phyloP scores from a whole-genome alignment of 192 early-diverging fungal genomes.

The Entomortierella chlamydospora region DNA sequence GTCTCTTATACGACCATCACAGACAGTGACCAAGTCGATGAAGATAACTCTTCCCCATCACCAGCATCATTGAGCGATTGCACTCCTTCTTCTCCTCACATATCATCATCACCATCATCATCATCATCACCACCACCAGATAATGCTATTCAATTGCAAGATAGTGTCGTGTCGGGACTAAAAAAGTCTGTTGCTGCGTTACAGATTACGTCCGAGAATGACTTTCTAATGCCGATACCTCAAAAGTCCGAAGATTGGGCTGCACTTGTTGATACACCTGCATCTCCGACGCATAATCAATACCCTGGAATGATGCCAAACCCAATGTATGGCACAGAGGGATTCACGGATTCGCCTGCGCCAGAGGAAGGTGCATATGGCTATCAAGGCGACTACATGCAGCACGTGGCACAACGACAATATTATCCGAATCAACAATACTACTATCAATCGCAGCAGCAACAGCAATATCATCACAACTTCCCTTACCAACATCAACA shows the following conservation, averaged over 20 bases:
- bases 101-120: constrained; percentile 4
- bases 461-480: constrained; percentile 1
- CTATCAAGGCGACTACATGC: constrained; percentile 22
- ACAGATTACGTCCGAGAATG: background rate
- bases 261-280: constrained; percentile 33
- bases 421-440: background rate
- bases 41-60: background rate
- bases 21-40: background rate
- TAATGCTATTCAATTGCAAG: constrained; percentile 1
- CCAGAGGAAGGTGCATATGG: constrained; percentile 14
- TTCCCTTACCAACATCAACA: constrained; percentile 7
- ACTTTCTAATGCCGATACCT: constrained; percentile 16
- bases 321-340: background rate
- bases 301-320: constrained; percentile 4
- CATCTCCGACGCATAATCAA: constrained; percentile 22
- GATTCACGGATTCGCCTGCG: constrained; percentile 28
- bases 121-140: constrained; percentile 3
- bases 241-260: constrained; percentile 49
- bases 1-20: constrained; percentile 7
- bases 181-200: background rate
- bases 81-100: background rate
- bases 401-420: constrained; percentile 6
- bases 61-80: background rate
- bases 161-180: background rate
- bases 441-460: constrained; percentile 2